Evolutionary conservation across 306 rosid genomes (phyloP), one percentile per base, ranked within the genome.

Genomic region (Cucurbita maxima): DNA sequence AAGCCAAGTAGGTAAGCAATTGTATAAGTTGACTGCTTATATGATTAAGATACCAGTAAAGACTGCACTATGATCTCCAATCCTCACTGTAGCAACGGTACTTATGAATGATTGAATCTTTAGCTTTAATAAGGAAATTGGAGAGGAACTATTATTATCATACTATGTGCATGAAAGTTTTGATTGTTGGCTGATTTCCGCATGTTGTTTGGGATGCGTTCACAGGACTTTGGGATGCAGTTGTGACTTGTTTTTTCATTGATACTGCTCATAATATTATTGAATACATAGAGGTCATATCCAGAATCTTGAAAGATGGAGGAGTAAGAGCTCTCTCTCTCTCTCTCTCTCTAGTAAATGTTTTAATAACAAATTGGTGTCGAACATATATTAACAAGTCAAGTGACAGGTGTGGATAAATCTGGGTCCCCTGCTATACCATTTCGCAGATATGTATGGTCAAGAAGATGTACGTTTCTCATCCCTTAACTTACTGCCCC

Each of bases 201-300:
- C 54, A 80, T 59, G 71, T 68, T 80, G 66, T 76, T 69, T 81
- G 72, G 76, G 83, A 75, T 58, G 58, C 61, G 5, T 79, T 72
- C 87, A 91, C 88, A 94, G 99, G 97, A 77, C 74, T 82, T n/a
- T 94, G 99, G 99, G 99, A 90, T 87, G 96, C 88, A 36, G 90
- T 90, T 76, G 99, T 89, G 74, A 94, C 99, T 47, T 94, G 97
- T 75, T 94, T 94, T 87, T 94, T 94, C 76, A 89, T 94, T 25
- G 98, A 94, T 73, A 94, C 98, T 0, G 97, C 97, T 38, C 98
- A 94, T 80, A 94, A 94, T 73, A 76, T 94, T 74, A 80, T 94
- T 62, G 97, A 91, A 84, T 94, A 94, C 77, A 85, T 94, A 53
- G 96, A 91, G 82, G 86, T 94, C 82, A 89, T 94, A 80, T 90